Base-by-base conservation (phyloP, 441 rosid genomes). In the Geranium incanum region DNA sequence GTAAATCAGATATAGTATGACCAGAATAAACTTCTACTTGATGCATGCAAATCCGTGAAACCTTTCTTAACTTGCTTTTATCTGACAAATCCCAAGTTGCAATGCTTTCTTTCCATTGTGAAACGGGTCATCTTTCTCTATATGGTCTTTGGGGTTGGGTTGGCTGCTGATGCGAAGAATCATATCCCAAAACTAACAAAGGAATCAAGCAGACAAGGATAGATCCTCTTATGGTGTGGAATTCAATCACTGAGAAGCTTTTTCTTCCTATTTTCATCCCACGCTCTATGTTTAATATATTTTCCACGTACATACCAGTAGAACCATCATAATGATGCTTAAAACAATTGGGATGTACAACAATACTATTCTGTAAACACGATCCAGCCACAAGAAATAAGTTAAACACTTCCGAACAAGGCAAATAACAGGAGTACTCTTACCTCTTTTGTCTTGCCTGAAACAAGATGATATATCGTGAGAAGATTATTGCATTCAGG, bases 401-500 rank as follows among this genome's bases (percentile, higher is more conserved):
- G 60, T 55, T 37, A 7, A 36, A 36, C 48, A n/a, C 33, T 28
- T 28, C 5, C 60, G 41, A 62, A 45, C 50, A 43, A 73, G 73
- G 45, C 21, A 59, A 72, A 37, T 68, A 69, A 68, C 36, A 57
- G 43, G 37, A 68, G 28, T 66, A 66, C 2, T 50, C 39, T 73
- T 80, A 88, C 98, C 91, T 84, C 97, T 82, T 90, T 91, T 9
- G 97, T 87, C 84, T 86, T 91, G 78, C 91, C 88, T 12, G 97
- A 85, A 78, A 94, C 76, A n/a, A 94, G 85, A 80, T 90, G 95
- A 84, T 90, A 91, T 66, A 94, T 79, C 1, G 96, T 87, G 74
- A 94, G 97, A 82, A 91, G 97, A 79, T 91, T 94, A 82, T 76
- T 84, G 88, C 97, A 94, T 82, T 94, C 97, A 60, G 95, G 97